A percentile compares a stretch with the other conserved stretches of the same genome.
Evolutionary conservation across 805 yeast species (phyloP).

Genomic region (Kodamaea jinghongensis): DNA sequence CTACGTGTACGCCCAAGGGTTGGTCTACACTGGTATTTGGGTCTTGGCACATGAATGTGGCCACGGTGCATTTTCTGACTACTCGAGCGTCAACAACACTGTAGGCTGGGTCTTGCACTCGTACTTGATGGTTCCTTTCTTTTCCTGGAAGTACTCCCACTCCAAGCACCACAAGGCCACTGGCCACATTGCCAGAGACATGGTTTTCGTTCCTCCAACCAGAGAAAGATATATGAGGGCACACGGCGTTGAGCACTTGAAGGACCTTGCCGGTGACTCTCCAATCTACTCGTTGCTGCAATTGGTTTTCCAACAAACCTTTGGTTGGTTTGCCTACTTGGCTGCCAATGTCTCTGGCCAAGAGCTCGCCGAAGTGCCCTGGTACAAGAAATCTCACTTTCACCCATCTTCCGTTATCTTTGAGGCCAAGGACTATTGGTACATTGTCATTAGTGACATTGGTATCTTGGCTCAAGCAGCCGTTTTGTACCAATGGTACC

Average conservation of each 20-base stretch:
- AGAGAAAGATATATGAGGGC: conserved; percentile 42
- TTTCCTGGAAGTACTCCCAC: conserved; percentile 61
- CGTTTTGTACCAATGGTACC: conserved; percentile 52
- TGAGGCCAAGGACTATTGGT: conserved; percentile 55
- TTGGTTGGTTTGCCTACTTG: conserved; percentile 53
- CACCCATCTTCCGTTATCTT: conserved; percentile 55
- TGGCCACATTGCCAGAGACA: conserved; percentile 58
- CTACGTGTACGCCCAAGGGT: conserved; percentile 41
- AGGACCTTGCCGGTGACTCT: conserved; percentile 53
- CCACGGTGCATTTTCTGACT: conserved; percentile 59
- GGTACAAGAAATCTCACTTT: conserved; percentile 48
- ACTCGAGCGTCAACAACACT: conserved; percentile 49
- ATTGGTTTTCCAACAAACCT: conserved; percentile 52
- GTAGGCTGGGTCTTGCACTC: conserved; percentile 64
- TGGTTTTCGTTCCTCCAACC: conserved; percentile 57
- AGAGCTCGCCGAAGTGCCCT: conserved; percentile 37
- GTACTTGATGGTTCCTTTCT: conserved; percentile 55
- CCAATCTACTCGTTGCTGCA: conserved; percentile 47
- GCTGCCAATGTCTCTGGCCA: conserved; percentile 54
- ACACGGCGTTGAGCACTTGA: conserved; percentile 30
- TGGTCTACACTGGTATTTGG: conserved; percentile 60
- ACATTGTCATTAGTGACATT: conserved; percentile 51
- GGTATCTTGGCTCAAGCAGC: conserved; percentile 48
- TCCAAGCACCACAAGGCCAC: conserved; percentile 64
- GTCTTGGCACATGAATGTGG: conserved; percentile 66